Base-by-base conservation (phyloP, 495 filamentous ascomycete genomes). In the Xylaria cubensis region DNA sequence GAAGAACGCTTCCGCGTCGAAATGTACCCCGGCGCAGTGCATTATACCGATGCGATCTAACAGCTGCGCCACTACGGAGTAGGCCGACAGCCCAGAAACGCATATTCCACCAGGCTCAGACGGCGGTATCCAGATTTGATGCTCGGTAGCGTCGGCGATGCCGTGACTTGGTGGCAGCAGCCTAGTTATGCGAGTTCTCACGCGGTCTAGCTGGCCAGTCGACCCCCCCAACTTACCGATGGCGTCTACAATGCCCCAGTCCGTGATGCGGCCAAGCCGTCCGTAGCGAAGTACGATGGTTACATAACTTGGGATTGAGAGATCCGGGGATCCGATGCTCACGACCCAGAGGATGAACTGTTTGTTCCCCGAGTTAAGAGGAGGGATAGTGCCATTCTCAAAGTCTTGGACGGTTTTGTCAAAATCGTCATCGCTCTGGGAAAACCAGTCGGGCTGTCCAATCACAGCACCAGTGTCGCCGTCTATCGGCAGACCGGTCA, bases 281-380 rank as follows among this genome's bases (percentile, higher is more conserved):
- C 21, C 50, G 21, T 21, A 51, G 26, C 8, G 42, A 8, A 70
- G 17, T 24, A 70, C 29, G 3, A 70, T 29, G 12, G 56, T 70
- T 17, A 70, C 29, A 56, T 50, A 70, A 8, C 63, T 3, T 34
- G 42, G 68, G 8, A 15, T 63, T 4, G 8, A 9, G 39, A 42
- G 39, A 9, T 41, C 29, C 26, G 66, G 24, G 10, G 39, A 6
- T 17, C 58, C 34, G 55, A 8, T 9, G 15, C 42, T 26, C 42
- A 63, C 56, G 1, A 63, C 29, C 56, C 56, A 62, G 32, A 70
- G 24, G 8, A 63, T 7, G 46, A 36, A 70, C 24, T 70, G 42
- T 34, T 63, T 70, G 42, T 39, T 17, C 2, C 21, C 17, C 4
- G 21, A 19, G 21, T 5, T n/a, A 0, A 69, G 36, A 17, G 36